Evolutionary conservation across 1,284 basidiomycete species (phyloP).

Genomic region (Trichosporon faecale): DNA sequence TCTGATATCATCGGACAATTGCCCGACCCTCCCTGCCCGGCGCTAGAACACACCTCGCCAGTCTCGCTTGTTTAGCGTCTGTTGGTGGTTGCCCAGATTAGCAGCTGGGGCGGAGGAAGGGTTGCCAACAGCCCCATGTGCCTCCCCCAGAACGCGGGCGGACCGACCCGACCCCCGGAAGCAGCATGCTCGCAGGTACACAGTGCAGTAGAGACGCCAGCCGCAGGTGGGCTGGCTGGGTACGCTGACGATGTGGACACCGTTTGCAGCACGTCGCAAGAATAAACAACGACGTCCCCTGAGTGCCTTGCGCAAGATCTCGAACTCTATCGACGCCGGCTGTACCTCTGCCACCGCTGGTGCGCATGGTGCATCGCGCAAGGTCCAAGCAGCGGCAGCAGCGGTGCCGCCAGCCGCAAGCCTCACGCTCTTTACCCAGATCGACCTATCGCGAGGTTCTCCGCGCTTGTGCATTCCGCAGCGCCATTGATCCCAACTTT

Average conservation of each 20-base stretch:
- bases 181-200: not conserved
- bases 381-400: not conserved
- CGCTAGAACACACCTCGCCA: not conserved
- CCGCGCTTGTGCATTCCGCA: not conserved
- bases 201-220: not conserved
- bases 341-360: not conserved
- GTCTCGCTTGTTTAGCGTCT: not conserved
- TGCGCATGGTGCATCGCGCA: not conserved
- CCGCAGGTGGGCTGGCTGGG: no score
- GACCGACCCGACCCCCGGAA: not conserved
- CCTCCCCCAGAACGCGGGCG: not conserved
- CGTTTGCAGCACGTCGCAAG: no score
- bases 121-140: not conserved
- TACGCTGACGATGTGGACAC: no score
- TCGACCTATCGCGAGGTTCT: not conserved
- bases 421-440: not conserved
- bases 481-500: not conserved
- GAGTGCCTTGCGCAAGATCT: not conserved
- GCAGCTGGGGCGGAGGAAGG: not conserved
- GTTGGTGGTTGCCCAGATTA: not conserved
- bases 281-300: not conserved
- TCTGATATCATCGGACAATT: slow-evolving; percentile 9
- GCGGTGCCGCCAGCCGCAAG: not conserved
- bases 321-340: not conserved
- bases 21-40: not conserved